These are phyloP conservation scores for Aspergillus neotritici DNA, from an alignment of 2,329 filamentous ascomycete genomes.

Conservation along the genomic window DNA sequence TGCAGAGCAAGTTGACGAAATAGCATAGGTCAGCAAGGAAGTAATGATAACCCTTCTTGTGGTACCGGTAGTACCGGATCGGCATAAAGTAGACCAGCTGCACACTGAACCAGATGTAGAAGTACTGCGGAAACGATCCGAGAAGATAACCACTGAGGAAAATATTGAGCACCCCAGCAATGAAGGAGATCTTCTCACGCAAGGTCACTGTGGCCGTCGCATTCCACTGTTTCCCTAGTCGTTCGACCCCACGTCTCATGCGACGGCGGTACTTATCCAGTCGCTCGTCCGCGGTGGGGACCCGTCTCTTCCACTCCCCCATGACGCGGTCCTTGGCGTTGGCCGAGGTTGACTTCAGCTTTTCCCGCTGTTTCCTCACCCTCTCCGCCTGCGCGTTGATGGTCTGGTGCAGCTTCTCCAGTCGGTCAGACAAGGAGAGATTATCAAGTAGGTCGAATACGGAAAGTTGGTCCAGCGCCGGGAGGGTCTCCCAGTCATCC, in stretches of 20 bases:
- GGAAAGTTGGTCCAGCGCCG: constrained; percentile 81
- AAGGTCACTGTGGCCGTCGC: constrained; percentile 81
- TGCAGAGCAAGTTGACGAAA: constrained; percentile 84
- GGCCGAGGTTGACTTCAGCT: constrained; percentile 66
- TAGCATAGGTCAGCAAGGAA: constrained; percentile 97
- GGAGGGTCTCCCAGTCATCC: constrained; percentile 80
- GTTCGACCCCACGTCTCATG: constrained; percentile 85
- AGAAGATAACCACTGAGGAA: constrained; percentile 94
- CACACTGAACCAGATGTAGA: constrained; percentile 86
- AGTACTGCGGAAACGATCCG: constrained; percentile 75
- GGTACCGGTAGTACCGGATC: constrained; percentile 86
- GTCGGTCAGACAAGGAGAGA: constrained; percentile 76
- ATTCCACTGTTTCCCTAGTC: constrained; percentile 78
- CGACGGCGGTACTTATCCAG: constrained; percentile 82
- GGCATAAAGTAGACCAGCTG: constrained; percentile 96
- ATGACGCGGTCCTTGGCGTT: constrained; percentile 84
- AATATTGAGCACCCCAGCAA: constrained; percentile 93
- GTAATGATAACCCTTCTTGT: constrained; percentile 88
- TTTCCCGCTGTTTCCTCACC: constrained; percentile 75
- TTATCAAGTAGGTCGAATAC: constrained; percentile 94
- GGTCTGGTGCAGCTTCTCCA: constrained; percentile 83
- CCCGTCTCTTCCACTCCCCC: constrained; percentile 82
- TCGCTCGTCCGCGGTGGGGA: constrained; percentile 85
- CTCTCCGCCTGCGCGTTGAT: constrained; percentile 78
- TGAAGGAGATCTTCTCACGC: constrained; percentile 93